A percentile compares a stretch with the other conserved stretches of the same genome.
These are phyloP conservation scores for Carex pumila DNA, from an alignment of 176 grass and related monocot species.

Conservation along the genomic window DNA sequence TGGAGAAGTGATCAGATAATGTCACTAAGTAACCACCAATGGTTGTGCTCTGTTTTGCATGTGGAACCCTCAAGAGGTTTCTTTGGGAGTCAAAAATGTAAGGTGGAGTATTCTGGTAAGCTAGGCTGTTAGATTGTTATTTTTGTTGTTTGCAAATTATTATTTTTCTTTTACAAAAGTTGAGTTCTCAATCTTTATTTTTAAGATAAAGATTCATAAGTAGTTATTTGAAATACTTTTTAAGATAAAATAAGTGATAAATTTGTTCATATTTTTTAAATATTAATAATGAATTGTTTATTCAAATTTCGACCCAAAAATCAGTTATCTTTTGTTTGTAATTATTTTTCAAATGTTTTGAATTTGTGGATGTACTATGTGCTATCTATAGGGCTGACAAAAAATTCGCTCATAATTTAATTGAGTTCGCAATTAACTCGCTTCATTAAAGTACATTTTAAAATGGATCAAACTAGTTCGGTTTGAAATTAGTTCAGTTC, in stretches of 20 bases:
- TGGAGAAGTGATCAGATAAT: neutral
- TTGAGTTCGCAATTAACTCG: too few relatives aligned
- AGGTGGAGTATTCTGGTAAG: conserved; percentile 3
- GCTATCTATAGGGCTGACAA: neutral
- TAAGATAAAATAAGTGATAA: too few relatives aligned
- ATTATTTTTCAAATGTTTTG: neutral
- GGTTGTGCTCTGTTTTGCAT: conserved; percentile 8
- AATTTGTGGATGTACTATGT: neutral
- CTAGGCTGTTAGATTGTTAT: conserved; percentile 1
- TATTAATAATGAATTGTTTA: too few relatives aligned
- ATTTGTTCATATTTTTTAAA: too few relatives aligned
- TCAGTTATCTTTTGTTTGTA: neutral
- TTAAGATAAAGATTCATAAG: too few relatives aligned
- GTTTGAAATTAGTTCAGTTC: too few relatives aligned
- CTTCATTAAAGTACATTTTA: too few relatives aligned
- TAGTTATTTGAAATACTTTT: too few relatives aligned
- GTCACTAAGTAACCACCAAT: neutral
- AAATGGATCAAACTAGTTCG: too few relatives aligned
- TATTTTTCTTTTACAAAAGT: neutral
- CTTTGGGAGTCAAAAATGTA: conserved; percentile 6
- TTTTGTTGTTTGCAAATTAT: neutral
- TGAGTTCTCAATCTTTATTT: too few relatives aligned
- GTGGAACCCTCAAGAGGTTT: neutral
- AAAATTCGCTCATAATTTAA: too few relatives aligned
- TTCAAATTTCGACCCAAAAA: too few relatives aligned